phyloP scores from a whole-genome alignment of 768 basidiomycete species.

The Tulasnella sp. region DNA sequence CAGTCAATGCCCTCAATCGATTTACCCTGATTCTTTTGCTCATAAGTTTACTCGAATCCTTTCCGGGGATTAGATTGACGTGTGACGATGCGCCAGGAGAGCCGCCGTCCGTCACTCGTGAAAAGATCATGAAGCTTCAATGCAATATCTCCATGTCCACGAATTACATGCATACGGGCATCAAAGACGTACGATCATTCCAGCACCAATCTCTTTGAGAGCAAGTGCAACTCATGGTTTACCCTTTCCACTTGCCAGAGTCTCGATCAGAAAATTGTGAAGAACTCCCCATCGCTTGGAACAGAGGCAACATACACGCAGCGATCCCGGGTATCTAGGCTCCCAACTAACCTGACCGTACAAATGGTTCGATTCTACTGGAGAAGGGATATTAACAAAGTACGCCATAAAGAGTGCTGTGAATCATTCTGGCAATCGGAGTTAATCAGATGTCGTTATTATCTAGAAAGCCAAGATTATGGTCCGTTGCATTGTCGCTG shows the following conservation, averaged over 20 bases:
- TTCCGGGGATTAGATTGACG: conserved; percentile 42
- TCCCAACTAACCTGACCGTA: conserved; percentile 77
- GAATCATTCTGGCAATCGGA: no score
- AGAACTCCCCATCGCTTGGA: conserved; percentile 67
- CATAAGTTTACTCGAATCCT: no score
- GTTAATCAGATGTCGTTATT: neutral
- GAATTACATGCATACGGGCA: conserved; percentile 81
- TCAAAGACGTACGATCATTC: conserved; percentile 52
- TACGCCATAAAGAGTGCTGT: no score
- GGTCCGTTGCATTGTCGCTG: conserved; percentile 36
- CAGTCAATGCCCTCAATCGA: conserved; percentile 21
- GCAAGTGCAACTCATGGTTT: neutral
- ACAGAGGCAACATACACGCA: conserved; percentile 76
- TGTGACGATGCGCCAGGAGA: conserved; percentile 82
- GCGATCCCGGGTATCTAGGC: conserved; percentile 66
- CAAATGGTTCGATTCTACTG: conserved; percentile 97
- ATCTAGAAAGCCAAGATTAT: conserved; percentile 84
- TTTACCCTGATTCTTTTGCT: no score
- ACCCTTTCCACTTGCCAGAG: conserved; percentile 39
- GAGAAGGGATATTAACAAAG: conserved; percentile 73
- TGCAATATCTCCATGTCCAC: conserved; percentile 84
- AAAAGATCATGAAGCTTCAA: conserved; percentile 77
- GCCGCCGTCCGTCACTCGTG: conserved; percentile 45
- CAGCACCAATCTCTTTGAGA: neutral
- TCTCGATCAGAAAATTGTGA: conserved; percentile 77